Percentiles rank a stretch among this genome's conserved stretches.
Evolutionary conservation across 148 eudicot genomes (phyloP).

Genomic region (Cornus controversa): DNA sequence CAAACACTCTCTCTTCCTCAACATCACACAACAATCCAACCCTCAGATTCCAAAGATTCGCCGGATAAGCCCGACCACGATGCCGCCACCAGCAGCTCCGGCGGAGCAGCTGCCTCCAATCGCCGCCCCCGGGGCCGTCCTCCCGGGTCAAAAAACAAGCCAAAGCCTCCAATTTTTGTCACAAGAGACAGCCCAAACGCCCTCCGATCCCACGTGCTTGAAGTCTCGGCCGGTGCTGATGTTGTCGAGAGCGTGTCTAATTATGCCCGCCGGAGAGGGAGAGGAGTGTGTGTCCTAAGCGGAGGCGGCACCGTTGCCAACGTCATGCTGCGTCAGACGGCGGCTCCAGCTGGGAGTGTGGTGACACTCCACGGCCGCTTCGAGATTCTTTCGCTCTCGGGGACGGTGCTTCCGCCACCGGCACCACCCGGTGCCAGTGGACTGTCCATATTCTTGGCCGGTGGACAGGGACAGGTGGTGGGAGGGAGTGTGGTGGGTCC

Average conservation of each 20-base stretch:
- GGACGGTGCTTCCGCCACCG: slow-evolving; percentile 18
- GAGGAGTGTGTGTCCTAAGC: slow-evolving; percentile 14
- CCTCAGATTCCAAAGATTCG: neutral
- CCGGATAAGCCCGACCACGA: neutral
- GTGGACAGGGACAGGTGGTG: slow-evolving; percentile 17
- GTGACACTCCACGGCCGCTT: slow-evolving; percentile 12
- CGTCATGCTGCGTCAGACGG: slow-evolving; percentile 16
- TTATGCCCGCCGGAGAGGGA: slow-evolving; percentile 15
- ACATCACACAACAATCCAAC: slow-evolving; percentile 9
- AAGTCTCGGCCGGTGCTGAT: slow-evolving; percentile 9
- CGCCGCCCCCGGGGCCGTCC: slow-evolving; percentile 18
- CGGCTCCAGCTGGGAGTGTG: slow-evolving; percentile 11
- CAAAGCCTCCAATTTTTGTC: slow-evolving; percentile 15
- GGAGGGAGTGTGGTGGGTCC: slow-evolving; percentile 20
- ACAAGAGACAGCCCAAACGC: slow-evolving; percentile 12
- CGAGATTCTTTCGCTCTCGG: slow-evolving; percentile 13
- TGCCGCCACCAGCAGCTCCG: neutral
- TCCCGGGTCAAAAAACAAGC: slow-evolving; percentile 15
- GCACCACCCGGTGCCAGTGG: slow-evolving; percentile 15
- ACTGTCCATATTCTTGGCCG: slow-evolving; percentile 9
- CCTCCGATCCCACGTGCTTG: slow-evolving; percentile 19
- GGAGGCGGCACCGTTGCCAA: slow-evolving; percentile 10
- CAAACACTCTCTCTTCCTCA: slow-evolving; percentile 8
- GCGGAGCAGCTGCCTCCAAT: neutral
- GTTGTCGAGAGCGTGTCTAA: slow-evolving; percentile 7